These are phyloP conservation scores for Grifola frondosa DNA, from an alignment of 1,284 basidiomycete genomes.

Conservation along the genomic window DNA sequence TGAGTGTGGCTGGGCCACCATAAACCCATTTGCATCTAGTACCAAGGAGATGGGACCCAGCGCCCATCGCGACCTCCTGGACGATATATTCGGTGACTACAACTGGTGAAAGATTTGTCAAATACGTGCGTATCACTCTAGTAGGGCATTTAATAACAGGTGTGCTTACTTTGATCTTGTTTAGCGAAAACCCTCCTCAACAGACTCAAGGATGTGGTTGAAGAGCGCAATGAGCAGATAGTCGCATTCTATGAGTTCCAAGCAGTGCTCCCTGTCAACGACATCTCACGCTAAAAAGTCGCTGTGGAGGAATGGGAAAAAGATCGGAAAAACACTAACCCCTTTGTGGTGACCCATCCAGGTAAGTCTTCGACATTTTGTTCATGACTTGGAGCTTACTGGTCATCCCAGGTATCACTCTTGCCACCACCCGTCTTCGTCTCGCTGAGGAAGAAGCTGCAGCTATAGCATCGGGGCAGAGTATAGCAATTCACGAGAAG, in stretches of 20 bases:
- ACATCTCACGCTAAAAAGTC: background rate
- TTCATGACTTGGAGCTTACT: too few species aligned
- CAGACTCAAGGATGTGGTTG: background rate
- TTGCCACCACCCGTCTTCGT: background rate
- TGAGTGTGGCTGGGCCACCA: background rate
- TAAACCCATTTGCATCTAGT: background rate
- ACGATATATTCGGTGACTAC: slow-evolving; percentile 1
- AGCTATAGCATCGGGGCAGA: too few species aligned
- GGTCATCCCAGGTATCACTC: background rate
- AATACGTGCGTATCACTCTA: background rate
- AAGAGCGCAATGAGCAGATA: background rate
- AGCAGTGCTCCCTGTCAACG: background rate
- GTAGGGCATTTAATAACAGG: background rate
- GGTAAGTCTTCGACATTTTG: background rate
- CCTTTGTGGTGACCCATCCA: background rate
- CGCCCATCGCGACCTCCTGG: background rate
- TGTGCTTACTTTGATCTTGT: background rate
- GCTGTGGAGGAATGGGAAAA: background rate
- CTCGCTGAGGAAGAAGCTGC: slow-evolving; percentile 1
- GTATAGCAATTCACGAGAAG: background rate
- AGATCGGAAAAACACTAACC: background rate
- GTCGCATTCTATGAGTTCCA: background rate
- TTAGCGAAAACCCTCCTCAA: background rate
- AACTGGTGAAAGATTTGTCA: slow-evolving; percentile 2
- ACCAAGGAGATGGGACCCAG: slow-evolving; percentile 8